Percentiles rank a stretch among this genome's conserved stretches.
These are phyloP conservation scores for Fusarium tuaranense DNA, from an alignment of 2,329 filamentous ascomycete species.

Conservation along the genomic window DNA sequence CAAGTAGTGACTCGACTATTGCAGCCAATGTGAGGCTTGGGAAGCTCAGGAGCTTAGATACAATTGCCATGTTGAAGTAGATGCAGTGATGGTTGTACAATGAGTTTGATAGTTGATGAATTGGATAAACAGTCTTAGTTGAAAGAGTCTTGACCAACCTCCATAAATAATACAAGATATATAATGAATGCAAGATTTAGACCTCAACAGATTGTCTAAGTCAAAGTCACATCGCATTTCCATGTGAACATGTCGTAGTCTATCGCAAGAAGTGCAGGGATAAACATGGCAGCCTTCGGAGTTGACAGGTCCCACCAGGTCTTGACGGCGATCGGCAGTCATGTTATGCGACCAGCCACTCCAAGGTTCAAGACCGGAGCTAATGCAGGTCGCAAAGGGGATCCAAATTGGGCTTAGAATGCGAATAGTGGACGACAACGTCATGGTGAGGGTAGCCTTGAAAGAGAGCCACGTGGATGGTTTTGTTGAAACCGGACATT, in stretches of 20 bases:
- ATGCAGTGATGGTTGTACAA: background rate
- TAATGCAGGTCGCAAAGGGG: slow-evolving; percentile 34
- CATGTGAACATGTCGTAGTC: background rate
- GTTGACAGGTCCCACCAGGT: background rate
- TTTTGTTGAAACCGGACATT: background rate
- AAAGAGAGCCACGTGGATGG: background rate
- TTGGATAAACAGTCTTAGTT: background rate
- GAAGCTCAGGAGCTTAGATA: slow-evolving; percentile 29
- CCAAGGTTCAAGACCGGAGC: slow-evolving; percentile 18
- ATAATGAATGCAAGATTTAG: background rate
- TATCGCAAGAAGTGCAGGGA: background rate
- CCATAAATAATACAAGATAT: background rate
- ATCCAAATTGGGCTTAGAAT: slow-evolving; percentile 39
- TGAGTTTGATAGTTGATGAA: background rate
- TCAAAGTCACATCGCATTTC: background rate
- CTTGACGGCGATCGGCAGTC: slow-evolving; percentile 7
- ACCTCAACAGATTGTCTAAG: background rate
- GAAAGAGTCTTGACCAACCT: background rate
- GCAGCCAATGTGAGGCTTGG: slow-evolving; percentile 32
- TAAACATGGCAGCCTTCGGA: background rate
- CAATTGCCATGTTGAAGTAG: slow-evolving; percentile 19
- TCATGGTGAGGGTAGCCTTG: background rate
- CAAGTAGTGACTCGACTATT: slow-evolving; percentile 41
- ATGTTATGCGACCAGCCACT: slow-evolving; percentile 9
- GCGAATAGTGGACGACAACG: slow-evolving; percentile 26